Conservation (phyloP, 176 grass and related monocot genomes). For the Thalia dealbata region DNA sequence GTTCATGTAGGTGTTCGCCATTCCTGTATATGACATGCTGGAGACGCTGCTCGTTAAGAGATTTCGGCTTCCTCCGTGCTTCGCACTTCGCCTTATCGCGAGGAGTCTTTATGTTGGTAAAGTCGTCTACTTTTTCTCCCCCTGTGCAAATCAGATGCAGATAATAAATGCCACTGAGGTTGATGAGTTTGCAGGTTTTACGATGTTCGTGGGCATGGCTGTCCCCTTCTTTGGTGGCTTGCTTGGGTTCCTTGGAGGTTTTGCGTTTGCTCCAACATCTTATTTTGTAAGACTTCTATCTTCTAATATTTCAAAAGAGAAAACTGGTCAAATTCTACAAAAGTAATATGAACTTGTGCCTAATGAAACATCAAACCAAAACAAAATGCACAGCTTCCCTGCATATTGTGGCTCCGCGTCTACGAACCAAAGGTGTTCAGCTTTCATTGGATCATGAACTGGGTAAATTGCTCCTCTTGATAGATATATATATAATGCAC, state of each 20-base stretch:
- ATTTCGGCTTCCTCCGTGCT: not conserved
- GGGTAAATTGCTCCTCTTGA: not conserved
- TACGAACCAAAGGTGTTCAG: slow-evolving; percentile 2
- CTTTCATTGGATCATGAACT: slow-evolving; percentile 9
- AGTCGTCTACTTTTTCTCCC: no score
- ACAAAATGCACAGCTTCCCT: slow-evolving; percentile 9
- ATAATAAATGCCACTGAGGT: no score
- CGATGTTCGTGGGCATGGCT: not conserved
- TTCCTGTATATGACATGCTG: slow-evolving; percentile 7
- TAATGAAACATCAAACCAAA: not conserved
- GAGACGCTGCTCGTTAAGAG: slow-evolving; percentile 5
- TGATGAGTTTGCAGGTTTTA: not conserved
- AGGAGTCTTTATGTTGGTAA: slow-evolving; percentile 2
- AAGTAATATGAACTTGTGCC: not conserved
- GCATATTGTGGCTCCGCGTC: slow-evolving; percentile 3
- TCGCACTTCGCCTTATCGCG: not conserved
- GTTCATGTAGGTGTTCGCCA: not conserved
- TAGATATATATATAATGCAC: not conserved
- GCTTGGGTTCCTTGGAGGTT: slow-evolving; percentile 1
- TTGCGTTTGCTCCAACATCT: slow-evolving; percentile 1
- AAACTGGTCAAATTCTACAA: no score
- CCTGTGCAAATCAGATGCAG: no score
- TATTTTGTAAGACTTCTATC: slow-evolving; percentile 3
- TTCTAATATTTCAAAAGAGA: no score
- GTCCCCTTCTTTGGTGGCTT: slow-evolving; percentile 1